Base-by-base conservation (phyloP, 108 stramenopile species). In the Cyclotella atomus region DNA sequence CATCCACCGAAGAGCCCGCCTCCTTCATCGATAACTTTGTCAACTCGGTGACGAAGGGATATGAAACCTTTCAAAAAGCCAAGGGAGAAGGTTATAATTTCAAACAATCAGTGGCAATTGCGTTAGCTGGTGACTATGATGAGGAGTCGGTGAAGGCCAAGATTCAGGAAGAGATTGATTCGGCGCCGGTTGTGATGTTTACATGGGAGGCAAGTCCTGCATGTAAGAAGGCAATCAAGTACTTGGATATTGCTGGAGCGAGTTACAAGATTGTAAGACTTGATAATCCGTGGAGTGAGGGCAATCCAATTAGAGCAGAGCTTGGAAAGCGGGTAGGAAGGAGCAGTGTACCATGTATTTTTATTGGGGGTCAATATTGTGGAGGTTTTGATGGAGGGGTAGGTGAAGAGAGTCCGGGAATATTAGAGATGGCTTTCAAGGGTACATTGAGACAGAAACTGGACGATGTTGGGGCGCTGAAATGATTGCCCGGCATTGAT, bases 351-450 rank as follows among this genome's bases (percentile, higher is more conserved):
- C 90, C 90, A 0, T 82, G 67, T 34, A 76, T 88, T 57, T 91
- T 83, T 24, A 82, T 91, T 53, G 85, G 76, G 32, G 88, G 88
- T 5, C 16, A 83, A 38, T 89, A 91, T 75, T 84, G 88, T 15
- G 90, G 90, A 28, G 90, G 90, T 10, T 91, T 73, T 50, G 90
- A 91, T 76, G 84, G 73, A 30, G 90, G 90, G 5, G 56, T 82
- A n/a, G 71, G 59, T 16, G 85, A 87, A 7, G 73, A 88, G 16
- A 80, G 82, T 36, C 84, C 88, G 6, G 90, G 90, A 6, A 77
- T 91, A 55, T 49, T 89, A 9, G 75, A 73, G 17, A 62, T 91
- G 73, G 90, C 90, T 10, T 91, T 91, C 56, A 79, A 84, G 49
- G 88, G 88, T 24, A 87, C 76, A 27, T 67, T 91, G 57, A 62